Base-by-base conservation (phyloP, 106 monocot species). In the Acorus calamus region DNA sequence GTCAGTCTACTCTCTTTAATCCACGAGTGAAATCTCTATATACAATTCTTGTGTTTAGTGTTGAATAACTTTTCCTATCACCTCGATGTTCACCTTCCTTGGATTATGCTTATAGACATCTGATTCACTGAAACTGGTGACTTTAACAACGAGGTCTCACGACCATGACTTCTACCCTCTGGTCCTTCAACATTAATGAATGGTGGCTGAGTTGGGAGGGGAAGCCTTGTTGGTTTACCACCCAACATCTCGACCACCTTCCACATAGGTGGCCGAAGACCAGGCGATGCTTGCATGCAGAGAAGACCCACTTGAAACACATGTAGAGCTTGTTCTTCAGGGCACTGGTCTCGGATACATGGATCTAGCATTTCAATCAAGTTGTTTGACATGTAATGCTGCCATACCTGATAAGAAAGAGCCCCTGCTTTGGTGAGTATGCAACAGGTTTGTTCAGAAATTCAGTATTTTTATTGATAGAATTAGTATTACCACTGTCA, bases 181-280 rank as follows among this genome's bases (percentile, higher is more conserved):
- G 64, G 14, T 5, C 61, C 67, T 55, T 68, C 68, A 2, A 74
- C 46, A 64, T 74, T 71, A n/a, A 82, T 68, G 56, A 82, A 86
- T 6, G 86, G 86, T 2, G 86, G 86, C 64, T 73, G 79, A 0
- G 70, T 80, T 0, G 86, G 86, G 43, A 49, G 52, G 3, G 83
- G 86, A 1, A 86, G 74, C 10, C 68, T 55, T 7, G 14, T 67
- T 0, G 54, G 51, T 7, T 67, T 63, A 42, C 58, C 63, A 10
- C 10, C 67, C 41, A 76, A 70, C 67, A 80, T 71, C 59, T 80
- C 82, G 4, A 83, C 83, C n/a, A 87, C 82, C 68, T 79, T 77
- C 79, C 82, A 87, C 83, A 87, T 87, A 3, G 82, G 73, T 0
- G 82, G 83, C 53, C 86, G 46, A 7, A 83, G 64, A 42, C 52